Conservation (phyloP, 2,329 filamentous ascomycete genomes). For the Cryphonectria parasitica region DNA sequence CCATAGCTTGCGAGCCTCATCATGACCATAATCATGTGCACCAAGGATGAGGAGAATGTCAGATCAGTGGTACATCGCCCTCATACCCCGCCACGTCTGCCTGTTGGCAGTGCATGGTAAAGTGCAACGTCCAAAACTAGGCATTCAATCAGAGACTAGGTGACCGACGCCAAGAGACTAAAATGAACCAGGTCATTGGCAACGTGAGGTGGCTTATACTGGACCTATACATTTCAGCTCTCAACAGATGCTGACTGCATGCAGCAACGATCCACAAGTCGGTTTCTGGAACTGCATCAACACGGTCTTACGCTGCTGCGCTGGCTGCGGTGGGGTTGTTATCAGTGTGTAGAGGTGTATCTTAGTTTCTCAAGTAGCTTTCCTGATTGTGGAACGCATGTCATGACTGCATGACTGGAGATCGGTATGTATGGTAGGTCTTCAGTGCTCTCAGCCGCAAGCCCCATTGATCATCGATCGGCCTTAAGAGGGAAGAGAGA, state of each 20-base stretch:
- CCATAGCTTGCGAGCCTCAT: neutral
- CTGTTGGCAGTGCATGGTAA: neutral
- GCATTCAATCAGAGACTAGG: neutral
- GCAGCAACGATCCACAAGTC: neutral
- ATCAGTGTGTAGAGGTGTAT: neutral
- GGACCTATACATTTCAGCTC: neutral
- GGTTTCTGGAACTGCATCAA: neutral
- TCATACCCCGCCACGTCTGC: neutral
- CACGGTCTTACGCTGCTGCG: neutral
- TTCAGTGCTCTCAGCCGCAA: neutral
- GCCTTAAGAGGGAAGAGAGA: neutral
- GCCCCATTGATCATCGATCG: too few species aligned
- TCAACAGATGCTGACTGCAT: neutral
- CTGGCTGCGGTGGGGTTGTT: neutral
- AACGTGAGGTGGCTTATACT: neutral
- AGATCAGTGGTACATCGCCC: too few species aligned
- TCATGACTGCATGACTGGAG: too few species aligned
- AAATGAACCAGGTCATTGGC: neutral
- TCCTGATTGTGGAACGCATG: too few species aligned
- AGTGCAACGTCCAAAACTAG: neutral
- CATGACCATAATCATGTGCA: neutral
- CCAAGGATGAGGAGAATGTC: too few species aligned
- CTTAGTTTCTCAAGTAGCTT: neutral
- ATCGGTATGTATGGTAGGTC: too few species aligned
- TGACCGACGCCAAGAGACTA: neutral